Conservation (phyloP, 805 yeast species). For the Pichia ethanolica region DNA sequence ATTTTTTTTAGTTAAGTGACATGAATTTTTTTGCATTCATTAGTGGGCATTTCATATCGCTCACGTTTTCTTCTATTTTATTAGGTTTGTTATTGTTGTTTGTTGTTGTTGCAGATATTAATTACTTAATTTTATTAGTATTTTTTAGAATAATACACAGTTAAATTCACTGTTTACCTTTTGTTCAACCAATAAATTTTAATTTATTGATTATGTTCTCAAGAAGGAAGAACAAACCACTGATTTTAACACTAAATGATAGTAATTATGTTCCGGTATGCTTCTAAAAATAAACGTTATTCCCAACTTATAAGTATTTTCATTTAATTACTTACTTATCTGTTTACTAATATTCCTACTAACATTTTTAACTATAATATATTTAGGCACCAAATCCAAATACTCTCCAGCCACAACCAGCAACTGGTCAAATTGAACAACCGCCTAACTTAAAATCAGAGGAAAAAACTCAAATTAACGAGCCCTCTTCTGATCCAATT, state of each 20-base stretch:
- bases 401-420: conserved; percentile 17
- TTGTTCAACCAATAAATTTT: too few species aligned
- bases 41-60: too few species aligned
- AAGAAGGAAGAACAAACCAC: conserved; percentile 12
- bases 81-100: too few species aligned
- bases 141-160: too few species aligned
- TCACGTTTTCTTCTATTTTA: too few species aligned
- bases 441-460: conserved; percentile 1
- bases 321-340: neutral
- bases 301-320: neutral
- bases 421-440: conserved; percentile 10
- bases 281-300: neutral
- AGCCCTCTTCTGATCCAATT: conserved; percentile 7
- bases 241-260: conserved; percentile 10
- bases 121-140: too few species aligned
- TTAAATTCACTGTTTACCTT: too few species aligned
- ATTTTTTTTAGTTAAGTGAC: too few species aligned
- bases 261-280: conserved; percentile 17
- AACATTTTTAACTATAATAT: too few species aligned
- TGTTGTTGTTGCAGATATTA: too few species aligned
- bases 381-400: conserved; percentile 15
- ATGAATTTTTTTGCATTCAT: too few species aligned
- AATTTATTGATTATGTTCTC: conserved; percentile 8
- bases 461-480: neutral
- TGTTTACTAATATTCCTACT: too few species aligned